phyloP scores from a whole-genome alignment of 176 grass and related monocot species.

The Triticum aestivum region DNA sequence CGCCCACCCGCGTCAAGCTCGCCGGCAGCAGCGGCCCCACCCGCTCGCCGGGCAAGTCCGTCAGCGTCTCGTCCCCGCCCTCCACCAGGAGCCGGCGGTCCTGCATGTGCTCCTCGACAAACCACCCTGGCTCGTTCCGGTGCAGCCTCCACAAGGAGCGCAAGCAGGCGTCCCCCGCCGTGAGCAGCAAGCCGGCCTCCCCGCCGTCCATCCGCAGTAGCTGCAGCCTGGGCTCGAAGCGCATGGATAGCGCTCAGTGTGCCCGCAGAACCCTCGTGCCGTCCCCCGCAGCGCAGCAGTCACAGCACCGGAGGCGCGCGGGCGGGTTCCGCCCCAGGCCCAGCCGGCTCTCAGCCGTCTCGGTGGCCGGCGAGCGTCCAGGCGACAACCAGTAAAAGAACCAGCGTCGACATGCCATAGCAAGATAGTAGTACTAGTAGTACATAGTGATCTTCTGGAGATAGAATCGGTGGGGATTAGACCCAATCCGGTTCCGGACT shows the following conservation, averaged over 20 bases:
- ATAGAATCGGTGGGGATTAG: too few species aligned
- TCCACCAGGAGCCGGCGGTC: not conserved
- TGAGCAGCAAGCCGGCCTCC: not conserved
- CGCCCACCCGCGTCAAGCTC: conserved; percentile 50
- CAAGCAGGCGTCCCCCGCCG: not conserved
- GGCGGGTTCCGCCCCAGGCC: conserved; percentile 26
- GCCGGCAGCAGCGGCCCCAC: not conserved
- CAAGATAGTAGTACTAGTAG: not conserved
- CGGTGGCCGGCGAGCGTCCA: conserved; percentile 41
- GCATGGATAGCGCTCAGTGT: conserved; percentile 53
- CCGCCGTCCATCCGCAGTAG: not conserved
- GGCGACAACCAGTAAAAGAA: conserved; percentile 16
- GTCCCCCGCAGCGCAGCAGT: conserved; percentile 43
- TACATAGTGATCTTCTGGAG: too few species aligned
- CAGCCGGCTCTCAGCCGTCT: conserved; percentile 48
- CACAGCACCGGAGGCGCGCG: conserved; percentile 50
- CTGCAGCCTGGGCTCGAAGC: conserved; percentile 13
- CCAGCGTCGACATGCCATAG: conserved; percentile 11
- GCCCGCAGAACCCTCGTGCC: conserved; percentile 47
- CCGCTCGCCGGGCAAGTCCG: not conserved
- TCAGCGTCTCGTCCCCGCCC: not conserved
- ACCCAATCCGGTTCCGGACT: too few species aligned
- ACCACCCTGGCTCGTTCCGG: conserved; percentile 61
- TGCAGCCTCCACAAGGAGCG: conserved; percentile 62
- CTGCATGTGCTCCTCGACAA: not conserved